Evolutionary conservation across 2,329 filamentous ascomycete genomes (phyloP).

Genomic region (Neurospora crassa): DNA sequence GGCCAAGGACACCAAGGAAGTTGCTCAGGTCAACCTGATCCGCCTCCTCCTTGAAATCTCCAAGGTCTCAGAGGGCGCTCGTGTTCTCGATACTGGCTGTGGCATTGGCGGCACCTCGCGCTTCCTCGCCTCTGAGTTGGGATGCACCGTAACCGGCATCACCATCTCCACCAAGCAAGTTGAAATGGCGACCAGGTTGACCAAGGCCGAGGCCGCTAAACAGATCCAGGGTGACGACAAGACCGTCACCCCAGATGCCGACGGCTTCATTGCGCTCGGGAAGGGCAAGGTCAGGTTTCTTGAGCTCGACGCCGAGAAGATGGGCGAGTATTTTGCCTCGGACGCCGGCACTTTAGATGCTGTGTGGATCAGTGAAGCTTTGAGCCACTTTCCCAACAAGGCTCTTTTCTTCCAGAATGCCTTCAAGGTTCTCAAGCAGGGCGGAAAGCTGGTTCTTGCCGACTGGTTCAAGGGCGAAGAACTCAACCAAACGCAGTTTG

Average conservation of each 20-base stretch:
- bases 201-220: constrained; percentile 25
- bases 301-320: constrained; percentile 52
- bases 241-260: constrained; percentile 13
- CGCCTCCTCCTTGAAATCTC: constrained; percentile 43
- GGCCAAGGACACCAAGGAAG: constrained; percentile 43
- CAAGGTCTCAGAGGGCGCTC: constrained; percentile 24
- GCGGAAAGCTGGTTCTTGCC: constrained; percentile 45
- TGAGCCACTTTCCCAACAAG: constrained; percentile 52
- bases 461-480: constrained; percentile 51
- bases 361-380: constrained; percentile 53
- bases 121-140: constrained; percentile 41
- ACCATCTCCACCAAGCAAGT: constrained; percentile 52
- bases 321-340: constrained; percentile 40
- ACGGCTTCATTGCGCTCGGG: constrained; percentile 30
- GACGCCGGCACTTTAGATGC: constrained; percentile 36
- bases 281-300: constrained; percentile 42
- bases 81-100: constrained; percentile 51
- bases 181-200: constrained; percentile 45
- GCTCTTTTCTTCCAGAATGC: constrained; percentile 47
- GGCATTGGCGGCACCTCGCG: constrained; percentile 51
- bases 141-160: constrained; percentile 46
- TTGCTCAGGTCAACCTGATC: constrained; percentile 48
- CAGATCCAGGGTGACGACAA: constrained; percentile 2
- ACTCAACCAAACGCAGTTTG: constrained; percentile 33
- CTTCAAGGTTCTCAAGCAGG: constrained; percentile 34